Evolutionary conservation across 768 basidiomycete genomes (phyloP), one percentile per base, ranked within the genome.

Genomic region (Pleurotus sapidus): DNA sequence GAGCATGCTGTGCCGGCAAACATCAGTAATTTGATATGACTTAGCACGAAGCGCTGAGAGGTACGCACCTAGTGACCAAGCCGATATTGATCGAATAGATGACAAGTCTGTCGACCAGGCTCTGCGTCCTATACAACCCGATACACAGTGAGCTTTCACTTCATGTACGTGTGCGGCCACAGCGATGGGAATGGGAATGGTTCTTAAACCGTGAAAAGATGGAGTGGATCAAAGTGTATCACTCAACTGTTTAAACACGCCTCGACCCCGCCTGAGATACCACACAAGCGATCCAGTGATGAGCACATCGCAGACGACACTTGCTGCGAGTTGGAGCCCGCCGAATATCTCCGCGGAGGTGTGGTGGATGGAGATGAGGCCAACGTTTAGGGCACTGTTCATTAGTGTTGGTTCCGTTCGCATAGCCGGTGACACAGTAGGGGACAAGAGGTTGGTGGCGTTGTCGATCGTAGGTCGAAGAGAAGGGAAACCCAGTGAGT

Each of bases 21-120:
- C 9, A 45, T n/a, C 43, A 11, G 14, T 45, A 2, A 17, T 45
- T 12, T 14, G 6, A 11, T n/a, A 48, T 20, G 25, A 20, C 14
- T 11, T 34, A 34, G 11, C 11, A 20, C 24, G 4, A 15, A 23
- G 9, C 14, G 20, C 20, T 3, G 20, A 25, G 46, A 20, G 12
- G 20, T 15, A 48, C 46, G 8, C 17, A 49, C 49, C 49, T 49
- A 4, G 49, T 49, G 25, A 49, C 49, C 49, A 49, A 20, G 4
- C 49, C 49, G 49, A 49, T 49, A 30, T 49, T 49, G 23, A 49
- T 49, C 27, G 49, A 49, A 12, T 49, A 49, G 15, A 49, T 34
- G 11, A 49, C 18, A 9, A 49, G 49, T 9, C 20, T 25, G n/a
- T 49, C 49, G 23, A 49, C 27, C 14, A 49, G 25, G 49, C 37